Percentiles rank a stretch among this genome's conserved stretches.
Conservation (phyloP, 768 basidiomycete species). For the Cyathus striatus region DNA sequence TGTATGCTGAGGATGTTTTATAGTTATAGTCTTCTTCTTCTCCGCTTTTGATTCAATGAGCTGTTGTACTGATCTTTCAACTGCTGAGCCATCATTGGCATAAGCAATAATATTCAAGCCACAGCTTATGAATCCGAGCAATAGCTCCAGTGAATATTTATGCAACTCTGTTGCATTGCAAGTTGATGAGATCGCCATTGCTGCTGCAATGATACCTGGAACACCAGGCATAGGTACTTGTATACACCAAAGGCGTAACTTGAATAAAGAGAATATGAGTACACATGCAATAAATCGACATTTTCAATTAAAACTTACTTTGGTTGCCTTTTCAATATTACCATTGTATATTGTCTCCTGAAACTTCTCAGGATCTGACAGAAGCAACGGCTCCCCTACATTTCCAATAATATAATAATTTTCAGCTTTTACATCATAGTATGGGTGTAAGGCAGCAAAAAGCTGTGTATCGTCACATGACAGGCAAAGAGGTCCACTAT, state of each 20-base stretch:
- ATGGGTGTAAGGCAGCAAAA: constrained; percentile 12
- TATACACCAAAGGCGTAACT: too few species aligned
- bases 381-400: constrained; percentile 15
- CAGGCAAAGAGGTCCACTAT: constrained; percentile 19
- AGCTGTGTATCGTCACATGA: constrained; percentile 34
- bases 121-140: constrained; percentile 17
- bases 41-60: constrained; percentile 6
- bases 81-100: constrained; percentile 28
- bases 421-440: constrained; percentile 14
- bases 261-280: constrained; percentile 2
- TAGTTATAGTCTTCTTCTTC: constrained; percentile 3
- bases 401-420: constrained; percentile 19
- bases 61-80: constrained; percentile 20
- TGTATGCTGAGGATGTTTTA: background rate
- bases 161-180: constrained; percentile 11
- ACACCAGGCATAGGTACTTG: constrained; percentile 22
- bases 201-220: constrained; percentile 24
- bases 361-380: constrained; percentile 16
- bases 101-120: constrained; percentile 22
- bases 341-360: constrained; percentile 6
- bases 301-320: constrained; percentile 8
- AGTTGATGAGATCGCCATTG: constrained; percentile 14
- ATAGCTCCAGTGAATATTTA: constrained; percentile 7
- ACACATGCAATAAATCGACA: background rate
- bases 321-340: constrained; percentile 11